Percentiles rank a stretch among this genome's conserved stretches.
Evolutionary conservation across 495 filamentous ascomycete genomes (phyloP).

Genomic region (Astrothelium subdiscretum): DNA sequence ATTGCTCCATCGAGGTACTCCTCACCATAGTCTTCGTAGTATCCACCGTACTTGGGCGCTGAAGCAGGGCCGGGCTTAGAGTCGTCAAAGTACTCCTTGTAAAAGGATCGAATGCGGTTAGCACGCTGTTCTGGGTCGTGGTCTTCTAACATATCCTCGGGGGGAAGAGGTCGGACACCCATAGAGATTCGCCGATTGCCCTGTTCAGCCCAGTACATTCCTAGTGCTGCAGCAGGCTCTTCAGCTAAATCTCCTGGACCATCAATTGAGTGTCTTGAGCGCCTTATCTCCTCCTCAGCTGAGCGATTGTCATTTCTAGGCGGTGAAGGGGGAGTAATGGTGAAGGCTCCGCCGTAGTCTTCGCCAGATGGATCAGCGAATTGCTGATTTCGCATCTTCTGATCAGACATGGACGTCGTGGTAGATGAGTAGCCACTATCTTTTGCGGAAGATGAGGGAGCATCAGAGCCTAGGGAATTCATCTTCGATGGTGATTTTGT

Average conservation of each 20-base stretch:
- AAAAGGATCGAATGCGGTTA: constrained; percentile 94
- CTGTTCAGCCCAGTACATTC: neutral
- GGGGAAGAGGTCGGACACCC: constrained; percentile 84
- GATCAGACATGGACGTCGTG: neutral
- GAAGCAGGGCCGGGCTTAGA: constrained; percentile 44
- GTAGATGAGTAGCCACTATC: constrained; percentile 1
- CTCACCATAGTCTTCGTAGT: constrained; percentile 60
- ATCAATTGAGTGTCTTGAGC: neutral
- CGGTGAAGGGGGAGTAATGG: neutral
- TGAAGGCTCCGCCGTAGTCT: neutral
- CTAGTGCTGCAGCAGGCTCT: neutral
- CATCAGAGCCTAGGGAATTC: neutral
- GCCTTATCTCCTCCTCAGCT: neutral
- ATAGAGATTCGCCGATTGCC: constrained; percentile 29
- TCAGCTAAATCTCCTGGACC: neutral
- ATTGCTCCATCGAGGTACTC: constrained; percentile 53
- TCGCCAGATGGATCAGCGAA: neutral
- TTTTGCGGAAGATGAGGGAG: neutral
- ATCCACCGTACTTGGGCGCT: constrained; percentile 33
- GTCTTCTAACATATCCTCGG: constrained; percentile 65
- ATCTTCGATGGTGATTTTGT: neutral
- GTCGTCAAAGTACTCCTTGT: constrained; percentile 98
- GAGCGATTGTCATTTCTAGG: neutral
- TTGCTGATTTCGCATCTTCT: neutral
- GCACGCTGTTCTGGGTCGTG: constrained; percentile 87